phyloP scores from a whole-genome alignment of 768 basidiomycete species.

The Trichaptum fuscoviolaceum region DNA sequence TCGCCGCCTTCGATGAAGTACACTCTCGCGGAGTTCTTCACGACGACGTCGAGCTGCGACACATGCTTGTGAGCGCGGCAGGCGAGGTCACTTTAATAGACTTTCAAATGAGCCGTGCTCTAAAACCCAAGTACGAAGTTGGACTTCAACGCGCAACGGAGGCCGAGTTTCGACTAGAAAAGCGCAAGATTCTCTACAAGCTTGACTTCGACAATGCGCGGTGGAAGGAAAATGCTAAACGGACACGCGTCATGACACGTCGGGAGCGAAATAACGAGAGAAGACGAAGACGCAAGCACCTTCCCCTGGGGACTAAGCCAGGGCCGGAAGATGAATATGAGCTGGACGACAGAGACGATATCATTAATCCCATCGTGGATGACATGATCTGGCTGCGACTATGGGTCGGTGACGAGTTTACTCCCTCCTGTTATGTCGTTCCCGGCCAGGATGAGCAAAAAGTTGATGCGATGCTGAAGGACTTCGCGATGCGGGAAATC shows the following conservation, averaged over 20 bases:
- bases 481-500: neutral
- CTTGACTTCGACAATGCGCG: constrained; percentile 41
- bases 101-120: constrained; percentile 39
- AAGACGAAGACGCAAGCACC: constrained; percentile 1
- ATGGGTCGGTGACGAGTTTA: neutral
- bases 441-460: neutral
- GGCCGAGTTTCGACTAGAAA: constrained; percentile 43
- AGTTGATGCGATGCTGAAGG: constrained; percentile 2
- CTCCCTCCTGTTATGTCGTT: neutral
- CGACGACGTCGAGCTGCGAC: constrained; percentile 41
- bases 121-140: constrained; percentile 25
- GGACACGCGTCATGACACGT: constrained; percentile 1
- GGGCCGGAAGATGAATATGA: neutral
- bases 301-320: neutral
- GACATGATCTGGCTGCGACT: neutral
- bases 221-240: constrained; percentile 28
- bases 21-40: constrained; percentile 45
- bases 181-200: constrained; percentile 51
- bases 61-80: constrained; percentile 52
- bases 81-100: constrained; percentile 49
- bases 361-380: constrained; percentile 2
- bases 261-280: neutral
- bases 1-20: constrained; percentile 45
- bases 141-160: constrained; percentile 31
- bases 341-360: neutral